Evolutionary conservation across 1,284 basidiomycete genomes (phyloP).

Genomic region (Moesziomyces sp.): DNA sequence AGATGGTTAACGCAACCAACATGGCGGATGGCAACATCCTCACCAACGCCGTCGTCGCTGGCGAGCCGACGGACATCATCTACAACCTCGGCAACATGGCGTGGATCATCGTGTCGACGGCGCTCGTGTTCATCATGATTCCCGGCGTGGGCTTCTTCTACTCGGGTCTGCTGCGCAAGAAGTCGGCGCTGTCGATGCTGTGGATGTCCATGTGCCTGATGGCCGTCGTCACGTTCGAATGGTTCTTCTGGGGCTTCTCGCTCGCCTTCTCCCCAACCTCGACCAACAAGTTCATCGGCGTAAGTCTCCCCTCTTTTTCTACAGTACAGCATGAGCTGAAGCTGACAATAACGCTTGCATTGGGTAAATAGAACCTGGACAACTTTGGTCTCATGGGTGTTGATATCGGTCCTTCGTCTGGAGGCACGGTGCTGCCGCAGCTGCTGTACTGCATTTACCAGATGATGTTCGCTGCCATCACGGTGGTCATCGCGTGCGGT

Average conservation of each 20-base stretch:
- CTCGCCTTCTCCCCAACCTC: slow-evolving; percentile 70
- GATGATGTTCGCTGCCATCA: slow-evolving; percentile 83
- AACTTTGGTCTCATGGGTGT: slow-evolving; percentile 88
- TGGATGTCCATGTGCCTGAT: slow-evolving; percentile 82
- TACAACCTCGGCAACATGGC: slow-evolving; percentile 72
- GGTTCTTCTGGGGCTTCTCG: slow-evolving; percentile 68
- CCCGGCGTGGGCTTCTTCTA: slow-evolving; percentile 80
- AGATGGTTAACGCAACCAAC: slow-evolving; percentile 47
- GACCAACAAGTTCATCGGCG: slow-evolving; percentile 70
- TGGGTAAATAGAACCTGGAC: slow-evolving; percentile 70
- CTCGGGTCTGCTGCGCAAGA: slow-evolving; percentile 81
- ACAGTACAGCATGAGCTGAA: background rate
- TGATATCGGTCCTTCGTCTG: slow-evolving; percentile 76
- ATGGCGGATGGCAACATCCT: slow-evolving; percentile 36
- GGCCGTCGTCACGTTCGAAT: slow-evolving; percentile 79
- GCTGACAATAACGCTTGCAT: no score
- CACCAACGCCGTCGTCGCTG: slow-evolving; percentile 16
- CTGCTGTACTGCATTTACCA: slow-evolving; percentile 90
- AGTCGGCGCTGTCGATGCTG: slow-evolving; percentile 93
- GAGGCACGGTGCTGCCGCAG: slow-evolving; percentile 73
- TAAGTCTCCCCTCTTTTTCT: slow-evolving; percentile 17
- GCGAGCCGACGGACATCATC: slow-evolving; percentile 22
- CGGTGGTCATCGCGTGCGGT: slow-evolving; percentile 79
- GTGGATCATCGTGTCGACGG: slow-evolving; percentile 70
- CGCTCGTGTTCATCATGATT: slow-evolving; percentile 87